These are phyloP conservation scores for Venturia effusa DNA, from an alignment of 2,329 filamentous ascomycete genomes.

Conservation along the genomic window DNA sequence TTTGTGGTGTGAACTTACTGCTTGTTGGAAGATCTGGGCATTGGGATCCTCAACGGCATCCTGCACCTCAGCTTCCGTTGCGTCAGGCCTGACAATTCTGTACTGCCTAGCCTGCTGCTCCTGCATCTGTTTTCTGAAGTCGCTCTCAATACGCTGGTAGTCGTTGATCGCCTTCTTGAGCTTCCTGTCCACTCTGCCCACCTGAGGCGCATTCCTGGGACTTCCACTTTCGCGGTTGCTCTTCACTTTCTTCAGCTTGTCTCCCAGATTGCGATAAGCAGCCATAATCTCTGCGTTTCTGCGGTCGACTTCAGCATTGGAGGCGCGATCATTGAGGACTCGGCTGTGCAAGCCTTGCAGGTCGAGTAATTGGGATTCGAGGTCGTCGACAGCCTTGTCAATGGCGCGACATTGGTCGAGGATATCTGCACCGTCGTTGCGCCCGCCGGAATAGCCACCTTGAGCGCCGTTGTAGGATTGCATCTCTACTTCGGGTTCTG, in stretches of 20 bases:
- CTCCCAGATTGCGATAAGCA: slow-evolving; percentile 67
- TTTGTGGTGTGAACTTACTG: slow-evolving; percentile 32
- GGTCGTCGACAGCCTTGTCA: slow-evolving; percentile 61
- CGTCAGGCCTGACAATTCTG: slow-evolving; percentile 76
- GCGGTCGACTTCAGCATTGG: slow-evolving; percentile 55
- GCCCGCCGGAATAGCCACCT: slow-evolving; percentile 15
- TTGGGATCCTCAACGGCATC: slow-evolving; percentile 64
- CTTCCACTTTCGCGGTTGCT: slow-evolving; percentile 64
- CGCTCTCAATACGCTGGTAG: slow-evolving; percentile 70
- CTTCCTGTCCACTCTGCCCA: slow-evolving; percentile 67
- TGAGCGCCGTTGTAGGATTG: slow-evolving; percentile 38
- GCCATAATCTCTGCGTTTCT: slow-evolving; percentile 73
- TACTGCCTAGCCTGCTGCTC: slow-evolving; percentile 85
- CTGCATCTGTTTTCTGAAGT: slow-evolving; percentile 69
- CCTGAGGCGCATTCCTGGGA: slow-evolving; percentile 65
- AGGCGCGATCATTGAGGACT: slow-evolving; percentile 57
- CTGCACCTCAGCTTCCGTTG: slow-evolving; percentile 64
- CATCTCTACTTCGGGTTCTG: slow-evolving; percentile 57
- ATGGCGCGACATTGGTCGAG: slow-evolving; percentile 79
- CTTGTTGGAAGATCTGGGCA: slow-evolving; percentile 79
- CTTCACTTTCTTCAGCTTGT: slow-evolving; percentile 74
- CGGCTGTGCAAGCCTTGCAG: slow-evolving; percentile 61
- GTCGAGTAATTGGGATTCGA: slow-evolving; percentile 61
- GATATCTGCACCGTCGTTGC: slow-evolving; percentile 38
- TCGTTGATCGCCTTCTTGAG: slow-evolving; percentile 71